Base-by-base conservation (phyloP, 441 rosid species). In the Gossypium trilobum region DNA sequence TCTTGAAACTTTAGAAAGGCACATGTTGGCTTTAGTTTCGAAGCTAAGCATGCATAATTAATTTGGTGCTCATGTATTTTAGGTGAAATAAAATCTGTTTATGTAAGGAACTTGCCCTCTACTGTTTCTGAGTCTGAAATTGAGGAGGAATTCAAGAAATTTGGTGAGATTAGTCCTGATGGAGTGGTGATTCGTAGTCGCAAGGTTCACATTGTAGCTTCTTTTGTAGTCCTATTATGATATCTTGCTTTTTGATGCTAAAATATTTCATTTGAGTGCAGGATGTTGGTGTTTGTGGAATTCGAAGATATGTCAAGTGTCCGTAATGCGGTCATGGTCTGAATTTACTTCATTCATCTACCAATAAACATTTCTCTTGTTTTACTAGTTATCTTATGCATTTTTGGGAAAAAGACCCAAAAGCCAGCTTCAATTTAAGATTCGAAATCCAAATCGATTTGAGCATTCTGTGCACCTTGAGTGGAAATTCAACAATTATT, bases 251-350 rank as follows among this genome's bases (percentile, higher is more conserved):
- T 33, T 33, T 54, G 33, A 48, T 65, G 61, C 73, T 78, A 66
- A 76, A 66, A 42, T 7, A 13, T 17, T 51, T 16, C 59, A 36
- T 74, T 16, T 75, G 2, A 52, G 7, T 82, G 78, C 86, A 89
- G 92, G 92, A 89, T 81, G 83, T 88, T 44, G 95, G 89, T 54
- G 87, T 89, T 89, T 78, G 95, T 89, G 65, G 91, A 89, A 79
- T 88, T 85, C 79, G 89, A 86, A 80, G 92, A 88, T 70, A 79
- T 86, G 81, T 51, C 66, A 11, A 78, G 89, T 63, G 91, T 89
- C 73, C 80, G 73, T 54, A 85, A 76, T 71, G 92, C 92, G 22
- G 77, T 86, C 71, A 74, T 83, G 89, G 95, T 89, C 51, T 27
- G 79, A 69, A 52, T 72, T 44, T 56, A 27, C 62, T 33, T 50